A percentile compares a stretch with the other conserved stretches of the same genome.
phyloP scores from a whole-genome alignment of 495 filamentous ascomycete species.

The Hyaloscypha finlandica region DNA sequence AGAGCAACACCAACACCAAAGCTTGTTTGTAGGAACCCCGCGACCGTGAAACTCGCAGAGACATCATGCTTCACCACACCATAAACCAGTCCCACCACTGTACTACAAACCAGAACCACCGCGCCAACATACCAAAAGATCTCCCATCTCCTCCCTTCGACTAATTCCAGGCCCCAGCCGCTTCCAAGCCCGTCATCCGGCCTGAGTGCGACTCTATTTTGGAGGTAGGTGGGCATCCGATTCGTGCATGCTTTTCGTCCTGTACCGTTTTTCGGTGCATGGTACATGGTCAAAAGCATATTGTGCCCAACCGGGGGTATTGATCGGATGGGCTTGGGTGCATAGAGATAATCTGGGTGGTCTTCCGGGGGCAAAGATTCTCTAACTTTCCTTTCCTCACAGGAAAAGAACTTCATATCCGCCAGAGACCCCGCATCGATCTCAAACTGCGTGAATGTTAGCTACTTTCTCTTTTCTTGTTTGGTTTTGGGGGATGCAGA shows the following conservation, averaged over 20 bases:
- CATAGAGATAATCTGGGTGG: not conserved
- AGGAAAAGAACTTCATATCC: not conserved
- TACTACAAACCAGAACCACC: not conserved
- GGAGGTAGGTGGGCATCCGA: not conserved
- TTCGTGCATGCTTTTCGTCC: not conserved
- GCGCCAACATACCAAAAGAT: constrained; percentile 2
- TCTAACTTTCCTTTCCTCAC: not conserved
- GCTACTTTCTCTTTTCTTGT: too few relatives aligned
- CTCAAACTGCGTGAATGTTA: not conserved
- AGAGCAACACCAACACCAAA: not conserved
- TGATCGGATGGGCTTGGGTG: not conserved
- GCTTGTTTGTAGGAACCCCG: not conserved
- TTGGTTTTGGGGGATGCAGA: not conserved
- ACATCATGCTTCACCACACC: not conserved
- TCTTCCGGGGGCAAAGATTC: not conserved
- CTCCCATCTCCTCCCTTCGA: not conserved
- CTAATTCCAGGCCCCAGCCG: not conserved
- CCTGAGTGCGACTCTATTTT: not conserved
- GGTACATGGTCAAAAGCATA: not conserved
- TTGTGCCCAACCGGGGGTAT: not conserved
- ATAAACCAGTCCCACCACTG: not conserved
- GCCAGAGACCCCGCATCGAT: not conserved
- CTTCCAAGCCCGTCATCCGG: not conserved
- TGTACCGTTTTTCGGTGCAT: not conserved
- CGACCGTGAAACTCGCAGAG: not conserved